Conservation (phyloP, 306 rosid species). For the Senna tora region DNA sequence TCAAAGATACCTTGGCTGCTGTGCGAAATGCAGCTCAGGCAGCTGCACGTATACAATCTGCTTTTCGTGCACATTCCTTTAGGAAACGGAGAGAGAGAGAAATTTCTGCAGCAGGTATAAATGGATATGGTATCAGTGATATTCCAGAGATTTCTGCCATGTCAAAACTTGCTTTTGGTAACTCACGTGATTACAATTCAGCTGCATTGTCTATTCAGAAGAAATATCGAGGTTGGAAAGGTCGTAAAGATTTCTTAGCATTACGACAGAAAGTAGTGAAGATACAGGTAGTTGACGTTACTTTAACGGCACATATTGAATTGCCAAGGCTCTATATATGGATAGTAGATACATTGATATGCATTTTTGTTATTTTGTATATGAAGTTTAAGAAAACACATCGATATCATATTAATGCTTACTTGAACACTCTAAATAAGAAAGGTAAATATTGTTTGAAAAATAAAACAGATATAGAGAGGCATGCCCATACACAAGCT, state of each 20-base stretch:
- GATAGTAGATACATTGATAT: slow-evolving; percentile 20
- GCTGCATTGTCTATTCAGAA: slow-evolving; percentile 96
- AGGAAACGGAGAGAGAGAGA: slow-evolving; percentile 58
- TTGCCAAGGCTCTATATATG: slow-evolving; percentile 14
- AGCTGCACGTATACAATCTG: slow-evolving; percentile 90
- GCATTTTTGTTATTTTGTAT: slow-evolving; percentile 17
- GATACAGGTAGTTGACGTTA: slow-evolving; percentile 72
- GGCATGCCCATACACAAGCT: slow-evolving; percentile 10
- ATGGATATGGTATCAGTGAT: slow-evolving; percentile 50
- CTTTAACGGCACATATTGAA: slow-evolving; percentile 23
- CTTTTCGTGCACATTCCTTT: slow-evolving; percentile 91
- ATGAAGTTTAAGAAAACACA: too few species aligned
- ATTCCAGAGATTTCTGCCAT: slow-evolving; percentile 66
- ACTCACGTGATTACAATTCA: slow-evolving; percentile 60
- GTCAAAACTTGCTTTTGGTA: slow-evolving; percentile 65
- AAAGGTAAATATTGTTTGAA: neutral
- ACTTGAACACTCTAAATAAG: neutral
- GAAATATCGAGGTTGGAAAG: slow-evolving; percentile 90
- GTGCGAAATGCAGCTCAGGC: slow-evolving; percentile 90
- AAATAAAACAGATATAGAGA: neutral
- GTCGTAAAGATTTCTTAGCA: slow-evolving; percentile 74
- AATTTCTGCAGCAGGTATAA: slow-evolving; percentile 37
- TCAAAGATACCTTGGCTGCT: slow-evolving; percentile 69
- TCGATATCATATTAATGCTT: neutral
- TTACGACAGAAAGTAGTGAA: slow-evolving; percentile 84